These are phyloP conservation scores for Rhizomucor pusillus DNA, from an alignment of 371 early-diverging fungal genomes.

Conservation along the genomic window DNA sequence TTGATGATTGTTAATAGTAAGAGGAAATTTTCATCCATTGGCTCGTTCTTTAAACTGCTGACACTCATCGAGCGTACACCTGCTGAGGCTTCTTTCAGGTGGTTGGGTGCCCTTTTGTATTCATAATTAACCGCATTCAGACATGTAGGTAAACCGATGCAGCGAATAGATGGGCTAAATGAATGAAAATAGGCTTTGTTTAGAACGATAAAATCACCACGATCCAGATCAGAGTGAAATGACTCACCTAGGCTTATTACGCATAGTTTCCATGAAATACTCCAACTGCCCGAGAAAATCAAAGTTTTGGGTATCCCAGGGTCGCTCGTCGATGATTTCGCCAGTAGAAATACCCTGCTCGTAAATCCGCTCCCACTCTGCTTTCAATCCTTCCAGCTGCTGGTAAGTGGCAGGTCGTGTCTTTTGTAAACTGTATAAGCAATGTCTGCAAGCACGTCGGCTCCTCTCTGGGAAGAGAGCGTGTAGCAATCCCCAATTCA, in stretches of 20 bases:
- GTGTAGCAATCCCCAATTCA: no score
- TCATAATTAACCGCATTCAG: no score
- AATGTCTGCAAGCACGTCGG: neutral
- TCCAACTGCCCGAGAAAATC: constrained; percentile 16
- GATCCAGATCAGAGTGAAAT: neutral
- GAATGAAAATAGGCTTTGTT: no score
- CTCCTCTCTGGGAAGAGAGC: neutral
- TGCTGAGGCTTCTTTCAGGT: neutral
- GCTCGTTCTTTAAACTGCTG: neutral
- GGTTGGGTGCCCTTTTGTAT: no score
- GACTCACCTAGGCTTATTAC: neutral
- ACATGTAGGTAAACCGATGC: no score
- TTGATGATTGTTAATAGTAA: neutral
- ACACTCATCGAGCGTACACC: neutral
- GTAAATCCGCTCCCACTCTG: constrained; percentile 14
- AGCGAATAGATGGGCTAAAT: no score
- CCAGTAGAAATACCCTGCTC: constrained; percentile 3
- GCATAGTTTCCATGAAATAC: constrained; percentile 10
- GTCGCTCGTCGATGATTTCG: constrained; percentile 12
- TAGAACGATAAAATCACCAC: neutral
- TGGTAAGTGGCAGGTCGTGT: neutral
- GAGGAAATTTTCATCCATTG: no score
- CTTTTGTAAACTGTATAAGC: no score
- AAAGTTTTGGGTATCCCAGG: constrained; percentile 15
- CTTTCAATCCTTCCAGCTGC: constrained; percentile 3